Evolutionary conservation across 306 rosid genomes (phyloP).

Genomic region (Prunus davidiana): DNA sequence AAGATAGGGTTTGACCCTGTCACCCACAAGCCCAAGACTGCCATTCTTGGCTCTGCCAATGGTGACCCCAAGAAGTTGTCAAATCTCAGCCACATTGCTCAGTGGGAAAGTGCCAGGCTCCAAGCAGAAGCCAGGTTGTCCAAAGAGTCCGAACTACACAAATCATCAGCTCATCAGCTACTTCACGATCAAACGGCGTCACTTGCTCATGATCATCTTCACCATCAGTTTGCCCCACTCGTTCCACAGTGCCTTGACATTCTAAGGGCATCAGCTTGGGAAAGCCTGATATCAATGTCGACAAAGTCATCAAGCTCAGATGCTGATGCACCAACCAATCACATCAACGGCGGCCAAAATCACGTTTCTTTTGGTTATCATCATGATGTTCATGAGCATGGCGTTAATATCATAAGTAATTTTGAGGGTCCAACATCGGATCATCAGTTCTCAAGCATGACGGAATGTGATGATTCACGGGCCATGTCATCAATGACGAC

Average conservation of each 20-base stretch:
- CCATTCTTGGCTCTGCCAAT: slow-evolving; percentile 1
- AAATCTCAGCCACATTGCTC: slow-evolving; percentile 23
- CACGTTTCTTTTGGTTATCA: neutral
- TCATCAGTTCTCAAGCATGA: neutral
- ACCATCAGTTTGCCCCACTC: neutral
- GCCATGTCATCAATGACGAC: neutral
- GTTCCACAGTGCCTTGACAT: neutral
- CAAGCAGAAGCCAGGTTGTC: slow-evolving; percentile 23
- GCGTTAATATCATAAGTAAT: neutral
- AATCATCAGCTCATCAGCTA: no score
- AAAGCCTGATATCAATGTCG: neutral
- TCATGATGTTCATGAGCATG: neutral
- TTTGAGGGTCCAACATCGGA: neutral
- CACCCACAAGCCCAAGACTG: slow-evolving; percentile 19
- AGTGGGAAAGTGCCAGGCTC: slow-evolving; percentile 27
- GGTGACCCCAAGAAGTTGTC: slow-evolving; percentile 11
- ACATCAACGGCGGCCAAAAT: neutral
- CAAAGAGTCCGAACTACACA: slow-evolving; percentile 1
- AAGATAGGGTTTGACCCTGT: slow-evolving; percentile 22
- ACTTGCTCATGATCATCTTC: neutral
- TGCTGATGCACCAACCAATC: neutral
- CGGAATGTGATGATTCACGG: neutral
- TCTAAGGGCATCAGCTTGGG: neutral
- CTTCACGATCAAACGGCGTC: neutral
- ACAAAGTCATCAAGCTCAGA: neutral